Evolutionary conservation across 371 early-diverging fungal genomes (phyloP), one percentile per base, ranked within the genome.

Genomic region (Circinella umbellata): DNA sequence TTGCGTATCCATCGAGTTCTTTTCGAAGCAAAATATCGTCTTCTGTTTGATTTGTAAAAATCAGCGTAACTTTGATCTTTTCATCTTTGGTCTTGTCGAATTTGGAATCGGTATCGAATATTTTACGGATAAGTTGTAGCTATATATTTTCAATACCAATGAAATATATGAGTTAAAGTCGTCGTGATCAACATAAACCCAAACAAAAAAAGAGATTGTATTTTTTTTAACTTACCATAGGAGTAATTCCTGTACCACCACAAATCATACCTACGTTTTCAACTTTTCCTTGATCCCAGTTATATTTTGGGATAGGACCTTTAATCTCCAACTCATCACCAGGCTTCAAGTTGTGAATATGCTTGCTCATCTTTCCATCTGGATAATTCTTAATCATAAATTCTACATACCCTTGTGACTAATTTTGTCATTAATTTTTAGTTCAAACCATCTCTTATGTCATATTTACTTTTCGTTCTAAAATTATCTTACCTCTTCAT

Each of bases 241-340:
- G 98, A 4, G 98, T 95, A 73, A 97, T 93, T 65, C 97, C 97
- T 42, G 98, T 92, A 48, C 99, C 99, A 67, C 98, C 89, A 15
- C 89, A 90, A 72, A 91, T 74, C 92, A 99, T 86, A 49, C 93
- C 96, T 35, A 98, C 86, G 71, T 95, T 80, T 68, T 89, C 83
- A 66, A 89, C 87, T 70, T 89, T 88, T 76, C 92, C 93, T 42
- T 91, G 78, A 67, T 86, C 82, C 86, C 95, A 93, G 67, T 87
- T 79, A 76, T 87, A 93, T 86, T 97, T 98, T 72, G 80, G 74
- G 70, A 95, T 89, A 46, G 98, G 98, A 4, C 98, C 98, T 89
- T 96, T 96, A 78, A 96, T 85, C 13, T 92, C 88, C 4, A 97
- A 82, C 10, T 73, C 79, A 39, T 98, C 97, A 48, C 98, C 98